phyloP scores from a whole-genome alignment of 2,329 filamentous ascomycete species.

The Trichoderma simmonsii region DNA sequence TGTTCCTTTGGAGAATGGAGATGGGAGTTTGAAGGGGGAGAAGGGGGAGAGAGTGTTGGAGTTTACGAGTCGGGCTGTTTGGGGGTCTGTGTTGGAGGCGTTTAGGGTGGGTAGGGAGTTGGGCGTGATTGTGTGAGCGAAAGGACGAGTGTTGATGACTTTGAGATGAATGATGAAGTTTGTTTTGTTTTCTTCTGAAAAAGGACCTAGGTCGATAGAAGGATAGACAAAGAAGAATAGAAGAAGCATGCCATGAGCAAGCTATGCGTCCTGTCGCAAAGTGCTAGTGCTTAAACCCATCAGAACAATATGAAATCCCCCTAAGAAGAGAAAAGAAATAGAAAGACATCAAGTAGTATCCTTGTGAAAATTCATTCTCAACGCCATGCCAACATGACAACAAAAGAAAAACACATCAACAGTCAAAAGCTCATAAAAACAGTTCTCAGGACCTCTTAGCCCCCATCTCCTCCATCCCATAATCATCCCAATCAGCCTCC shows the following conservation, averaged over 20 bases:
- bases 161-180: neutral
- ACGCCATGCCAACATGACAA: slow-evolving; percentile 4
- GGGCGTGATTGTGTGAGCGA: neutral
- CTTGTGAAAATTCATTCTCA: neutral
- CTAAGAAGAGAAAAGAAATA: neutral
- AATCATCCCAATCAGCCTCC: slow-evolving; percentile 59
- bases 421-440: neutral
- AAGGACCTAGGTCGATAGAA: neutral
- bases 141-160: neutral
- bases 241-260: neutral
- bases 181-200: neutral
- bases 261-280: neutral
- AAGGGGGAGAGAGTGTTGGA: slow-evolving; percentile 24
- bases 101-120: slow-evolving; percentile 27
- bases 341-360: neutral
- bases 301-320: neutral
- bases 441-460: slow-evolving; percentile 55
- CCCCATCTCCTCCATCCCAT: slow-evolving; percentile 66
- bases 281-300: neutral
- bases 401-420: neutral
- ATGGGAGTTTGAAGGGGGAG: neutral
- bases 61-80: slow-evolving; percentile 34
- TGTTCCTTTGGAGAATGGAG: neutral
- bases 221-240: neutral
- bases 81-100: slow-evolving; percentile 32